phyloP scores from a whole-genome alignment of 2,329 filamentous ascomycete species.

The Helotiales sp. region DNA sequence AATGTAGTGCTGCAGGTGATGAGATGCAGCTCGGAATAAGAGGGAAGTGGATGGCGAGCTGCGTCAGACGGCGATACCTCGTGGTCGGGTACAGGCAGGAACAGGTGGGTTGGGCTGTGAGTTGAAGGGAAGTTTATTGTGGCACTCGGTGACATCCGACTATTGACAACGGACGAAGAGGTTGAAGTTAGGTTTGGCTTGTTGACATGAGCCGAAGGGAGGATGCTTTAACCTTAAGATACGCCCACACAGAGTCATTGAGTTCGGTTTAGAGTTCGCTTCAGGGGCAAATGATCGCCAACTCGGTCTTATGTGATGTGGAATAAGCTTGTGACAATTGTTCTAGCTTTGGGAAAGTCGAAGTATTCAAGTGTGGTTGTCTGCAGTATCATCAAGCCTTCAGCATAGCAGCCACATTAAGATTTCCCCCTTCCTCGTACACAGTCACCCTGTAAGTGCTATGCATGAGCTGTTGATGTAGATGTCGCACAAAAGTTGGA shows the following conservation, averaged over 20 bases:
- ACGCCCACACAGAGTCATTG: background rate
- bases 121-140: background rate
- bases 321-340: background rate
- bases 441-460: background rate
- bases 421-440: background rate
- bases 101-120: conserved; percentile 1
- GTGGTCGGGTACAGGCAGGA: background rate
- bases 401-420: background rate
- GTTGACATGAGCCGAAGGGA: background rate
- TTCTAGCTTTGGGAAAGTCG: no score
- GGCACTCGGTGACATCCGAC: background rate
- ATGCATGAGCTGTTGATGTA: background rate
- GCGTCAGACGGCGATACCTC: conserved; percentile 11
- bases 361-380: background rate
- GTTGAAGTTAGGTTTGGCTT: background rate
- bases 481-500: background rate
- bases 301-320: background rate
- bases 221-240: background rate
- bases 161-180: background rate
- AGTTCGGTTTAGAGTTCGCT: background rate
- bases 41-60: background rate
- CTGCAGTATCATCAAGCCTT: background rate
- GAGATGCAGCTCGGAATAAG: conserved; percentile 6
- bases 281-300: background rate
- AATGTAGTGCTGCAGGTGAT: conserved; percentile 5